Percentiles rank a stretch among this genome's conserved stretches.
Evolutionary conservation across 2,329 filamentous ascomycete species (phyloP).

Genomic region (Sarocladium strictum): DNA sequence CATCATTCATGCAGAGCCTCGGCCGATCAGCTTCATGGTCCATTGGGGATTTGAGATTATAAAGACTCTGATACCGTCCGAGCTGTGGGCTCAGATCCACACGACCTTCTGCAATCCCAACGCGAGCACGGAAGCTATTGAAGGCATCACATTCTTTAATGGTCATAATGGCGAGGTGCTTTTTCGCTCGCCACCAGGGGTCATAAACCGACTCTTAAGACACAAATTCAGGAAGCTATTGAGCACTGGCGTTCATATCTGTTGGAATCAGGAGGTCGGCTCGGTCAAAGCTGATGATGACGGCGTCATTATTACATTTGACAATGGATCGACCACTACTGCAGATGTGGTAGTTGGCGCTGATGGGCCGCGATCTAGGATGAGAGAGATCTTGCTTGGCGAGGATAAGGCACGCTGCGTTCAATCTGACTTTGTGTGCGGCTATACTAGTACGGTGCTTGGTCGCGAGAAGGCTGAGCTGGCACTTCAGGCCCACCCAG

Average conservation of each 20-base stretch:
- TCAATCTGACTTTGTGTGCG: constrained; percentile 6
- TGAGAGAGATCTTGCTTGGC: constrained; percentile 2
- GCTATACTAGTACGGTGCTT: constrained; percentile 8
- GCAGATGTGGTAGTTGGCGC: not conserved
- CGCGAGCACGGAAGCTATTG: not conserved
- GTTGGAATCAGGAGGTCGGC: not conserved
- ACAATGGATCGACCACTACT: not conserved
- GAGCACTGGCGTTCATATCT: constrained; percentile 6
- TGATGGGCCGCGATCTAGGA: not conserved
- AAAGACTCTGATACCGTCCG: not conserved
- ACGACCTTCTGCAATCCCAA: constrained; percentile 9
- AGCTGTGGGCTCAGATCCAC: constrained; percentile 9
- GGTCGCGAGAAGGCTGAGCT: not conserved
- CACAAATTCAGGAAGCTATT: constrained; percentile 3
- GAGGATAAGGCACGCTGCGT: not conserved
- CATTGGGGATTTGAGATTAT: constrained; percentile 11
- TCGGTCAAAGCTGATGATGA: not conserved
- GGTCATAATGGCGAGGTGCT: constrained; percentile 10
- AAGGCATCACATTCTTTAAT: constrained; percentile 11
- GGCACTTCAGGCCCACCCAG: constrained; percentile 8
- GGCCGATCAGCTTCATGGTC: constrained; percentile 11
- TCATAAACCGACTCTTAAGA: constrained; percentile 7
- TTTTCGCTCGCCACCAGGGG: constrained; percentile 1
- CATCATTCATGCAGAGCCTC: not conserved
- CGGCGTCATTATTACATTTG: not conserved